These are phyloP conservation scores for Hanseniaspora guilliermondii DNA, from an alignment of 805 yeast genomes.

Conservation along the genomic window DNA sequence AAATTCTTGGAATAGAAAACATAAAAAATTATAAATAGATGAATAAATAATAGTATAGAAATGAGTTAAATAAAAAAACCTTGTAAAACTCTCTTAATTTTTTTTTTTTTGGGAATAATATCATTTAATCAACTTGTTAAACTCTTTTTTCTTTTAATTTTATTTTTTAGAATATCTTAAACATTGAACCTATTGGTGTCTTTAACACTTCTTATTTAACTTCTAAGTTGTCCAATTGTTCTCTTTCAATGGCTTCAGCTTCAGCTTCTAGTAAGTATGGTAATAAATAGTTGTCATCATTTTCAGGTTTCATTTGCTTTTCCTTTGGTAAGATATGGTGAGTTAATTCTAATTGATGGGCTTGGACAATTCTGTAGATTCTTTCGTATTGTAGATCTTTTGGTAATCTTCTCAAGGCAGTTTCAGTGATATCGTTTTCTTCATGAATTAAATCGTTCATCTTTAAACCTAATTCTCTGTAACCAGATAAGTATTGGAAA, in stretches of 20 bases:
- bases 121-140: too few relatives aligned
- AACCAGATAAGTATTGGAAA: slow-evolving; percentile 68
- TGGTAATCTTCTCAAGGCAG: slow-evolving; percentile 80
- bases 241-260: slow-evolving; percentile 78
- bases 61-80: too few relatives aligned
- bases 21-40: too few relatives aligned
- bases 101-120: too few relatives aligned
- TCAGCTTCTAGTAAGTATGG: slow-evolving; percentile 92
- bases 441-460: slow-evolving; percentile 79
- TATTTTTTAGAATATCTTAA: neutral
- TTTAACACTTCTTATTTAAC: slow-evolving; percentile 20
- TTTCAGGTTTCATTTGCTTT: slow-evolving; percentile 66
- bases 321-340: slow-evolving; percentile 75
- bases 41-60: too few relatives aligned
- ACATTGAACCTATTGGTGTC: too few relatives aligned
- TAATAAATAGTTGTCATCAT: slow-evolving; percentile 68
- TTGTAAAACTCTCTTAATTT: too few relatives aligned
- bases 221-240: slow-evolving; percentile 69
- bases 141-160: neutral
- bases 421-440: slow-evolving; percentile 77
- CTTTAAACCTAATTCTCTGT: slow-evolving; percentile 88
- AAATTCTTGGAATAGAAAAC: too few relatives aligned
- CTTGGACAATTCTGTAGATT: slow-evolving; percentile 81
- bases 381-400: slow-evolving; percentile 76
- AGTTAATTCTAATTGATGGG: slow-evolving; percentile 74